Percentiles rank a stretch among this genome's conserved stretches.
Evolutionary conservation across 2,329 filamentous ascomycete genomes (phyloP).

Genomic region (Drechslera avenae): DNA sequence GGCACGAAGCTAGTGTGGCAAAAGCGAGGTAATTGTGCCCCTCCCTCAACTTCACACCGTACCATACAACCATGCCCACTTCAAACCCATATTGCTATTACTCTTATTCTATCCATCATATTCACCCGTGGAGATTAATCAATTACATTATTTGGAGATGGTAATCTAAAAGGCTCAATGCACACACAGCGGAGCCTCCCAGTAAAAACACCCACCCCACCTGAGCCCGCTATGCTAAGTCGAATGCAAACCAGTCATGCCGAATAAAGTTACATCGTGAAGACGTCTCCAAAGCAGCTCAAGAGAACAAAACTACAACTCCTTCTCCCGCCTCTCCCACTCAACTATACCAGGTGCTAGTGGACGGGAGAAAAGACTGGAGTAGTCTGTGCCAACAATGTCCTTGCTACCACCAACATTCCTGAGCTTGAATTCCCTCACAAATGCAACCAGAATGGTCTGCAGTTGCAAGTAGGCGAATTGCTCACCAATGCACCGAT

Average conservation of each 20-base stretch:
- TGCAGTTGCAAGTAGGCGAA: constrained; percentile 93
- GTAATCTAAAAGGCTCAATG: too few relatives aligned
- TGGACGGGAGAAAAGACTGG: constrained; percentile 54
- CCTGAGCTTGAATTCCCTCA: constrained; percentile 78
- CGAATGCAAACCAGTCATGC: neutral
- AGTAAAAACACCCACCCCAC: too few relatives aligned
- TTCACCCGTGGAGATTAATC: too few relatives aligned
- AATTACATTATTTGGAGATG: too few relatives aligned
- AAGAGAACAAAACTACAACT: constrained; percentile 12
- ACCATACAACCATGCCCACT: too few relatives aligned
- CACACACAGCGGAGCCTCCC: too few relatives aligned
- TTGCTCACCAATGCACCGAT: constrained; percentile 95
- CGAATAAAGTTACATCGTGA: constrained; percentile 22
- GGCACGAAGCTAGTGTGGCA: too few relatives aligned
- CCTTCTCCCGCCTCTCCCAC: constrained; percentile 70
- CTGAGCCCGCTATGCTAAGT: too few relatives aligned
- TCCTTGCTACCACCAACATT: constrained; percentile 73
- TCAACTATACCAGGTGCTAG: constrained; percentile 61
- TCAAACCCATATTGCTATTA: too few relatives aligned
- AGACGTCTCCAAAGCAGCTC: neutral
- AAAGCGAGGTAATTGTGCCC: too few relatives aligned
- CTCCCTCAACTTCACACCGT: too few relatives aligned
- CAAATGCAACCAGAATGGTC: constrained; percentile 78
- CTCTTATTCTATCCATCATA: too few relatives aligned
- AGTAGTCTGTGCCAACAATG: constrained; percentile 72